Evolutionary conservation across 257 asterid genomes (phyloP), one percentile per base, ranked within the genome.

Genomic region (Cinchona pubescens): DNA sequence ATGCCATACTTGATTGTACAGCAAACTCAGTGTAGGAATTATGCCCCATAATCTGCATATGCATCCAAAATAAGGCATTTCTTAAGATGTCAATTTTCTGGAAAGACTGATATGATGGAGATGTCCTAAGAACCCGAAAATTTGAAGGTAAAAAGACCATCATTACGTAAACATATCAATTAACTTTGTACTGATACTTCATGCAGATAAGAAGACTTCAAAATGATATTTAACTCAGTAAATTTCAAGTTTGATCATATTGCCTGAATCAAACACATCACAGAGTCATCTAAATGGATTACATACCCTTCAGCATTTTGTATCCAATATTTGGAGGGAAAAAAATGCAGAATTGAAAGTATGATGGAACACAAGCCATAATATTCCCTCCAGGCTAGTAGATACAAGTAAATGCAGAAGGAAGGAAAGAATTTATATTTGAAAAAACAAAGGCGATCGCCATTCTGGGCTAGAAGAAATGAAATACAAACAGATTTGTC

Each of bases 1-100:
- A 88, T 76, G 98, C 98, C 96, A 94, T 87, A 83, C 88, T 92
- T 42, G 88, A 89, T 74, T 89, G 90, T 75, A 90, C 75, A 76
- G 96, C 89, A 87, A 90, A 89, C 73, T 88, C 96, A 71, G 96
- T 86, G 85, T 94, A 94, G 69, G 92, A 87, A 55, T 82, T 91
- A 82, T 73, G 75, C 51, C 98, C 99, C 93, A 88, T 83, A 71
- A 92, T 86, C 99, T 94, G 93, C 85, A 81, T 30, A 42, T 69
- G 45, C 37, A 46, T 60, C 64, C 77, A 68, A 67, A 63, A 55
- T 67, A 56, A 65, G n/a, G 71, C 30, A 72, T 35, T 11, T 5
- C 23, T 18, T 10, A 35, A 9, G 5, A 38, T 13, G 10, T 23
- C 37, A 68, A 30, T 21, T 62, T 29, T 53, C 48, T 49, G 38